phyloP scores from a whole-genome alignment of 139 green algal species.

The Mychonastes homosphaera region DNA sequence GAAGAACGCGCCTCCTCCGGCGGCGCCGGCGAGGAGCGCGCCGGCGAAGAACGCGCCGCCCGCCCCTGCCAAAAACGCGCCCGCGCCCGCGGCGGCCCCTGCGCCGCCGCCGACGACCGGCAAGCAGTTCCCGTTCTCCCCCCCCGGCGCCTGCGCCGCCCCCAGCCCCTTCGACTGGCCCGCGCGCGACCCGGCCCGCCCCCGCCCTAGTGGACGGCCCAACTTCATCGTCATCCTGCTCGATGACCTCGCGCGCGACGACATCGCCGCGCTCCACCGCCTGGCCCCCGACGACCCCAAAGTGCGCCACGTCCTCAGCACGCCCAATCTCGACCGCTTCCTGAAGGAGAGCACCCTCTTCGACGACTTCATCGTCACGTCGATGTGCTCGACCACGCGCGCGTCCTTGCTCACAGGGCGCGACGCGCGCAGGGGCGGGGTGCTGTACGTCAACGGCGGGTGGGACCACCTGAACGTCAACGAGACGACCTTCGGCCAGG shows the following conservation, averaged over 20 bases:
- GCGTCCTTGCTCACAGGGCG: constrained; percentile 8
- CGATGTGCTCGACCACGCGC: constrained; percentile 11
- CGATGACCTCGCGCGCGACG: constrained; percentile 13
- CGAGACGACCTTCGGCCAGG: too few relatives aligned
- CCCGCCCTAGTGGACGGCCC: neutral
- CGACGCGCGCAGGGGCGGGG: neutral
- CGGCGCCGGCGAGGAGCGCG: too few relatives aligned
- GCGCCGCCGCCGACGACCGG: too few relatives aligned
- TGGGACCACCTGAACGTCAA: too few relatives aligned
- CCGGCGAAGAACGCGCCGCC: neutral
- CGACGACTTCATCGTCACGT: constrained; percentile 10
- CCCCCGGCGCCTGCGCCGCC: neutral
- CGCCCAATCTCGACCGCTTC: constrained; percentile 9
- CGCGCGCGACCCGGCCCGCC: neutral
- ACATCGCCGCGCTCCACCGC: constrained; percentile 8
- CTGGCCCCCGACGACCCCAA: too few relatives aligned
- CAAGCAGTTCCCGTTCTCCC: neutral
- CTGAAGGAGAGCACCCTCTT: constrained; percentile 2
- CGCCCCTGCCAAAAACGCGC: neutral
- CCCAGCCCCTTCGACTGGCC: neutral
- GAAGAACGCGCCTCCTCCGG: neutral
- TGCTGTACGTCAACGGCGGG: constrained; percentile 10
- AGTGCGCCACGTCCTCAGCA: constrained; percentile 6
- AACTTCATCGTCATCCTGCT: constrained; percentile 20
- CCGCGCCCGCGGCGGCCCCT: too few relatives aligned